These are phyloP conservation scores for Rubroboletus pulcherrimus DNA, from an alignment of 768 basidiomycete genomes.

Conservation along the genomic window DNA sequence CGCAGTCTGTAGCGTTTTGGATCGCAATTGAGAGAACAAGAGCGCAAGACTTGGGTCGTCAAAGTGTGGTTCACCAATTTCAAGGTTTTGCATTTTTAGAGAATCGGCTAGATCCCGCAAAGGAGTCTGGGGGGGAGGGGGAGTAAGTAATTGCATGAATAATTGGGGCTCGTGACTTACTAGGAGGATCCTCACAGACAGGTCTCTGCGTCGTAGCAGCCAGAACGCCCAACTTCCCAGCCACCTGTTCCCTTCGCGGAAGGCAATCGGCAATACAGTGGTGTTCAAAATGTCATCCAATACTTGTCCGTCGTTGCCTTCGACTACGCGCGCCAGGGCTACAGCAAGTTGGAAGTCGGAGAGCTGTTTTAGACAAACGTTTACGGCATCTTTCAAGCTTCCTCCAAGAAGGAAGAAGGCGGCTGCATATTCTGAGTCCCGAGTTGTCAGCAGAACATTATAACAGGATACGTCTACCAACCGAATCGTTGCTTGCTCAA, in stretches of 20 bases:
- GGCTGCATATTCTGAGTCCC: slow-evolving; percentile 85
- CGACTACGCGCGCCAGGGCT: slow-evolving; percentile 79
- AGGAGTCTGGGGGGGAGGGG: slow-evolving; percentile 51
- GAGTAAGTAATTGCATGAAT: not conserved
- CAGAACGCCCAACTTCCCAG: slow-evolving; percentile 96
- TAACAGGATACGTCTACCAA: slow-evolving; percentile 35
- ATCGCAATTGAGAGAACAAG: slow-evolving; percentile 83
- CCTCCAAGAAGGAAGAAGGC: slow-evolving; percentile 95
- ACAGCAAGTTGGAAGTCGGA: slow-evolving; percentile 89
- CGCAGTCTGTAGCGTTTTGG: slow-evolving; percentile 88
- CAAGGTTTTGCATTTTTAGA: slow-evolving; percentile 49
- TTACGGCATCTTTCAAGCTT: slow-evolving; percentile 85
- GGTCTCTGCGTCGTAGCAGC: slow-evolving; percentile 81
- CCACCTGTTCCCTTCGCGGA: slow-evolving; percentile 87
- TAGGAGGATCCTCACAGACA: slow-evolving; percentile 86
- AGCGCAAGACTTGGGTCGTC: slow-evolving; percentile 93
- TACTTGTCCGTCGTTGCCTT: slow-evolving; percentile 79
- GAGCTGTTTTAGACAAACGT: slow-evolving; percentile 83
- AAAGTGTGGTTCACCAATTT: slow-evolving; percentile 82
- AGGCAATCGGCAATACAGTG: slow-evolving; percentile 79
- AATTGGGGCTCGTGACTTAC: slow-evolving; percentile 42
- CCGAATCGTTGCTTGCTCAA: slow-evolving; percentile 90
- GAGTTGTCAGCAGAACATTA: slow-evolving; percentile 1
- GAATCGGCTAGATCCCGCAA: slow-evolving; percentile 65
- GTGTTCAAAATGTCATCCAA: slow-evolving; percentile 65